These are phyloP conservation scores for Phytophthora ramorum DNA, from an alignment of 352 stramenopile genomes.

Conservation along the genomic window DNA sequence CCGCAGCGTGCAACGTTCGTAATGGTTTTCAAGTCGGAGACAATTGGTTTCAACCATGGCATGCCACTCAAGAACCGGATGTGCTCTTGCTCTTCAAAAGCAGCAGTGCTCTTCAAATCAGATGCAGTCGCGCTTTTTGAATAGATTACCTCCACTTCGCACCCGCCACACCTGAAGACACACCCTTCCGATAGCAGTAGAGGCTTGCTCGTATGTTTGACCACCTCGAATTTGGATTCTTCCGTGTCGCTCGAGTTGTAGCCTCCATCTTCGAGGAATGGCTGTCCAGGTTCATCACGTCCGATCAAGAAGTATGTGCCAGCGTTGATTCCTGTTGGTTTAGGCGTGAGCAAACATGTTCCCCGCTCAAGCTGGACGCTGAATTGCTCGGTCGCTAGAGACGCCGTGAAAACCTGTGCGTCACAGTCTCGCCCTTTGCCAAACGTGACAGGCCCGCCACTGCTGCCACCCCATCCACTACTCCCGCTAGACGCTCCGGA, in stretches of 20 bases:
- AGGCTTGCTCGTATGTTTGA: constrained; percentile 74
- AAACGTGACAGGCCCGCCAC: constrained; percentile 51
- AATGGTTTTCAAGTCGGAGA: constrained; percentile 48
- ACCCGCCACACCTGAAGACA: constrained; percentile 66
- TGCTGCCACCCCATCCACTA: constrained; percentile 37
- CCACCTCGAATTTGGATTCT: constrained; percentile 36
- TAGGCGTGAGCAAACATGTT: constrained; percentile 62
- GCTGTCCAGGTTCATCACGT: constrained; percentile 35
- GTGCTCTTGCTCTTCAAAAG: constrained; percentile 53
- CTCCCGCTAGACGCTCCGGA: constrained; percentile 32
- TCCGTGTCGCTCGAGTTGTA: background rate
- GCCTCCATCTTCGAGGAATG: background rate
- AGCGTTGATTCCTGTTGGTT: constrained; percentile 66
- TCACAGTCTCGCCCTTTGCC: constrained; percentile 67
- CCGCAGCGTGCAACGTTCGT: constrained; percentile 56
- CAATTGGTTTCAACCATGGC: constrained; percentile 72
- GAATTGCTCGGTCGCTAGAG: constrained; percentile 71
- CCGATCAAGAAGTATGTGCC: constrained; percentile 78
- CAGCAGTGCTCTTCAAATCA: background rate
- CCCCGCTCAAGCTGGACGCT: constrained; percentile 67
- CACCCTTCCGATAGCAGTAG: constrained; percentile 75
- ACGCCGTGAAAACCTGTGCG: constrained; percentile 62
- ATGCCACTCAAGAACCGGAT: constrained; percentile 50
- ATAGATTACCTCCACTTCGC: constrained; percentile 69
- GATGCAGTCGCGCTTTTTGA: constrained; percentile 40